Conservation (phyloP, 768 basidiomycete species). For the Naematelia encephala region DNA sequence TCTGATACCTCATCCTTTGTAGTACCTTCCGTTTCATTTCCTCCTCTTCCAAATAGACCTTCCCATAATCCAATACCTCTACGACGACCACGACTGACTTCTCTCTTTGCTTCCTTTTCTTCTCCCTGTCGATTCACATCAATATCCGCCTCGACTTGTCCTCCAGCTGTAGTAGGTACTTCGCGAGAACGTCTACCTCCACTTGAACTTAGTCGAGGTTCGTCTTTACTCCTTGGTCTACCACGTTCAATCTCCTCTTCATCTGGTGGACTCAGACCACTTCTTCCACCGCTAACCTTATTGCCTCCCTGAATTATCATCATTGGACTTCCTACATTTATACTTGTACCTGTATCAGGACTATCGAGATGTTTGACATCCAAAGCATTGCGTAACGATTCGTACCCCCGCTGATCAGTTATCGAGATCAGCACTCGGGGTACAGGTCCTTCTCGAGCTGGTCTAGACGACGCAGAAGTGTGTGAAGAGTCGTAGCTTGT, state of each 20-base stretch:
- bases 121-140: neutral
- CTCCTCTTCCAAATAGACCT: neutral
- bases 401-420: slow-evolving; percentile 2
- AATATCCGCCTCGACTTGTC: neutral
- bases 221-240: slow-evolving; percentile 26
- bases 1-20: slow-evolving; percentile 1
- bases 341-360: neutral
- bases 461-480: neutral
- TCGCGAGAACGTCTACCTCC: neutral
- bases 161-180: neutral
- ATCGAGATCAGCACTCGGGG: slow-evolving; percentile 20
- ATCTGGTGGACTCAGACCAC: neutral
- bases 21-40: neutral
- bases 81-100: slow-evolving; percentile 2
- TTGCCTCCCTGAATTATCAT: too few species aligned
- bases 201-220: slow-evolving; percentile 2
- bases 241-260: slow-evolving; percentile 26
- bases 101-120: slow-evolving; percentile 1
- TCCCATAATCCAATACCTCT: neutral
- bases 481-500: neutral
- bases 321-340: too few species aligned
- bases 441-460: slow-evolving; percentile 2
- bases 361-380: slow-evolving; percentile 2
- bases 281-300: neutral
- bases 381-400: slow-evolving; percentile 14